Percentiles rank a stretch among this genome's conserved stretches.
Evolutionary conservation across 768 basidiomycete genomes (phyloP).

Genomic region (Boletus vinaceobasis): DNA sequence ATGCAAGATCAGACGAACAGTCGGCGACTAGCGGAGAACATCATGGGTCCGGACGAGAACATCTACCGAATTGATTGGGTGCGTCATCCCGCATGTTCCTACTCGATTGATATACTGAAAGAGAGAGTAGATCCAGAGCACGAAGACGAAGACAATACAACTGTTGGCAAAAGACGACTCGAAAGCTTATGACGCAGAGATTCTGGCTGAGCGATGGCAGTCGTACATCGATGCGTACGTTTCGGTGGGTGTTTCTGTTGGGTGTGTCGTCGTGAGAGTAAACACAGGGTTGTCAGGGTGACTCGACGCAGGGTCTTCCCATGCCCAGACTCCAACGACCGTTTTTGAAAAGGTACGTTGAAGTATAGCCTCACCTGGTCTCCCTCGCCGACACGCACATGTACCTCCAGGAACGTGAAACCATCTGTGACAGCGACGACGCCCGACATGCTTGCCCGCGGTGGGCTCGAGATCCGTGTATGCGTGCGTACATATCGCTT

Average conservation of each 20-base stretch:
- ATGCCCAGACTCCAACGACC: slow-evolving; percentile 48
- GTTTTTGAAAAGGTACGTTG: slow-evolving; percentile 62
- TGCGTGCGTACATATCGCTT: slow-evolving; percentile 43
- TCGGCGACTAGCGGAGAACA: slow-evolving; percentile 63
- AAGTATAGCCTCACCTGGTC: not conserved
- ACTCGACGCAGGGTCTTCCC: slow-evolving; percentile 53
- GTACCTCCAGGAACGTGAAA: slow-evolving; percentile 19
- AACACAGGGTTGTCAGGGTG: slow-evolving; percentile 39
- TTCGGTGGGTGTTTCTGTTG: slow-evolving; percentile 41
- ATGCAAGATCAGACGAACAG: slow-evolving; percentile 70
- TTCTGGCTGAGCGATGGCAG: slow-evolving; percentile 75
- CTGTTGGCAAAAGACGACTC: slow-evolving; percentile 78
- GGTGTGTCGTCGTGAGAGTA: not conserved
- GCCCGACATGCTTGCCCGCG: slow-evolving; percentile 48
- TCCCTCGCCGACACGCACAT: not conserved
- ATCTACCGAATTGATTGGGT: slow-evolving; percentile 83
- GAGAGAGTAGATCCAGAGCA: slow-evolving; percentile 53
- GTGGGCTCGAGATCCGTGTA: slow-evolving; percentile 77
- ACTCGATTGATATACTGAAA: not conserved
- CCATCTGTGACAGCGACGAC: slow-evolving; percentile 21
- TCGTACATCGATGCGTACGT: slow-evolving; percentile 75
- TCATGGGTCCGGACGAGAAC: slow-evolving; percentile 73
- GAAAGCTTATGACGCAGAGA: slow-evolving; percentile 71
- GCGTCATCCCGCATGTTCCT: slow-evolving; percentile 15
- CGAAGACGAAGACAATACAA: slow-evolving; percentile 68